phyloP scores from a whole-genome alignment of 257 asterid species.

The Plantago ovata region DNA sequence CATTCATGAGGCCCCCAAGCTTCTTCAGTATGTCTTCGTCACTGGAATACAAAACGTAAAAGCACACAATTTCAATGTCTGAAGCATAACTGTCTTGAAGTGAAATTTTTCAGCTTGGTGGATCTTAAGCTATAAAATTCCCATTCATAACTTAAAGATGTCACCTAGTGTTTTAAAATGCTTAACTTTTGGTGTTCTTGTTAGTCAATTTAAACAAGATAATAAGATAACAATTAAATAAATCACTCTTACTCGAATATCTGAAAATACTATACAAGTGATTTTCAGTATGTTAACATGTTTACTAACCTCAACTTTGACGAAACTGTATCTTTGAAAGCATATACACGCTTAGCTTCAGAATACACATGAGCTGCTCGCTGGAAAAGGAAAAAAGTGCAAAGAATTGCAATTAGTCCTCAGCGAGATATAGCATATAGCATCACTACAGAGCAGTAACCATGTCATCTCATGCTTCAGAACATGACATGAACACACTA shows the following conservation, averaged over 20 bases:
- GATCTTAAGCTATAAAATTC: too few relatives aligned
- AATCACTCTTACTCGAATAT: too few relatives aligned
- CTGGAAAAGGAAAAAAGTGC: slow-evolving; percentile 35
- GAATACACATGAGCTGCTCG: slow-evolving; percentile 94
- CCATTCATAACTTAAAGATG: too few relatives aligned
- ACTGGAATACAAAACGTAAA: slow-evolving; percentile 36
- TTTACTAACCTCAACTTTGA: slow-evolving; percentile 57
- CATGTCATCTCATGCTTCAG: background rate
- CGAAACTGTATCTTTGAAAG: slow-evolving; percentile 75
- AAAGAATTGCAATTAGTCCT: background rate
- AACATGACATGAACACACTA: background rate
- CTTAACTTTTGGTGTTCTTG: background rate
- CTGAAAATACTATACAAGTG: background rate
- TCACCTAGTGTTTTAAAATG: too few relatives aligned
- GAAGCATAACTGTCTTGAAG: background rate
- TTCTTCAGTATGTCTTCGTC: slow-evolving; percentile 79
- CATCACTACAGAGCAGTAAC: background rate
- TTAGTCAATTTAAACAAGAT: background rate
- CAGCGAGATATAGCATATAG: background rate
- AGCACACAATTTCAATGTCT: background rate
- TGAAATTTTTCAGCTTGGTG: background rate
- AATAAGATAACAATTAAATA: too few relatives aligned
- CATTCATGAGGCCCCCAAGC: slow-evolving; percentile 92
- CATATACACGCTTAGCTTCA: slow-evolving; percentile 87
- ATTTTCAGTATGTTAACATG: background rate